Evolutionary conservation across 225 moss, liverwort and hornwort species (phyloP).

Genomic region (Sphagnum tenellum): DNA sequence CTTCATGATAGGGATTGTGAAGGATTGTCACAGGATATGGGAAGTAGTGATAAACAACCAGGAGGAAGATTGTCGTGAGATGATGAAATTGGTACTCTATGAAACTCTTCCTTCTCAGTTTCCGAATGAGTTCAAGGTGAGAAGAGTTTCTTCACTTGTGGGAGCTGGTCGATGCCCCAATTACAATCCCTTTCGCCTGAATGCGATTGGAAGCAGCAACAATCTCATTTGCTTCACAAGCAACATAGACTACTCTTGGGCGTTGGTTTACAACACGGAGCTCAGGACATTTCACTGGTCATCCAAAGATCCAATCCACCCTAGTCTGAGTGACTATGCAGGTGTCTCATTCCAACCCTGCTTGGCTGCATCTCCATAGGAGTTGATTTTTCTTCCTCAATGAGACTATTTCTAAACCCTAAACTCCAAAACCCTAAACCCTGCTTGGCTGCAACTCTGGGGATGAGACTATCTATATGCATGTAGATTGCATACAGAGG

Average conservation of each 20-base stretch:
- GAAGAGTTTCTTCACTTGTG: slow-evolving; percentile 8
- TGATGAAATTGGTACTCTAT: slow-evolving; percentile 16
- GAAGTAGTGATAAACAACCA: slow-evolving; percentile 5
- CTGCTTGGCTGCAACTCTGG: too few relatives aligned
- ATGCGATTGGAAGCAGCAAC: slow-evolving; percentile 28
- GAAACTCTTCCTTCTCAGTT: slow-evolving; percentile 24
- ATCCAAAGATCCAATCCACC: slow-evolving; percentile 11
- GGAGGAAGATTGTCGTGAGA: slow-evolving; percentile 1
- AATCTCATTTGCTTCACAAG: slow-evolving; percentile 34
- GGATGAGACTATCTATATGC: too few relatives aligned
- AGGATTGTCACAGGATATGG: slow-evolving; percentile 23
- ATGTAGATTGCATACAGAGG: too few relatives aligned
- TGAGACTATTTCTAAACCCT: too few relatives aligned
- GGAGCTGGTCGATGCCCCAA: slow-evolving; percentile 30
- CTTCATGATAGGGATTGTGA: slow-evolving; percentile 24
- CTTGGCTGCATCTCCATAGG: slow-evolving; percentile 24
- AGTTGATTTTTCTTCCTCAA: background rate
- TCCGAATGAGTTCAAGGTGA: slow-evolving; percentile 32
- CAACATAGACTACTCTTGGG: slow-evolving; percentile 37
- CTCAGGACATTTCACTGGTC: slow-evolving; percentile 22
- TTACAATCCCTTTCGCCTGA: slow-evolving; percentile 26
- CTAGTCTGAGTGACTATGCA: slow-evolving; percentile 15
- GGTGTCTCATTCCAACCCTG: slow-evolving; percentile 26
- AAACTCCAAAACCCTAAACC: too few relatives aligned
- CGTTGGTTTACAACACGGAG: slow-evolving; percentile 20